phyloP scores from a whole-genome alignment of 2,329 filamentous ascomycete species.

The Fusarium luffae region DNA sequence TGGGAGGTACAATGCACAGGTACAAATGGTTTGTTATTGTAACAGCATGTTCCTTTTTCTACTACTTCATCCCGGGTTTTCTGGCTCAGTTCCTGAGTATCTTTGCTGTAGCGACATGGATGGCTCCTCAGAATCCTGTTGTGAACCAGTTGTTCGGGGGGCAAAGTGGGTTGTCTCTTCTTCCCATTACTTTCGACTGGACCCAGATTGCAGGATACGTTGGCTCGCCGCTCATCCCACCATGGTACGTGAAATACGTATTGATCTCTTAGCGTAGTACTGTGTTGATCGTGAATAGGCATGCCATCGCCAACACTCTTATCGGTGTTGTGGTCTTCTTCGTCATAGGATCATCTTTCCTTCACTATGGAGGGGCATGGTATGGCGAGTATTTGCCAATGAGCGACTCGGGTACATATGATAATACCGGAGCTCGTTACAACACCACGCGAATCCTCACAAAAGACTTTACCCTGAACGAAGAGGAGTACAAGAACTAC shows the following conservation, averaged over 20 bases:
- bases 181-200: slow-evolving; percentile 83
- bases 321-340: slow-evolving; percentile 75
- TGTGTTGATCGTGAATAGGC: slow-evolving; percentile 53
- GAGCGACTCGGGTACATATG: slow-evolving; percentile 75
- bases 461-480: slow-evolving; percentile 69
- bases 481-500: slow-evolving; percentile 72
- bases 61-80: slow-evolving; percentile 77
- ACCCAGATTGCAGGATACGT: slow-evolving; percentile 76
- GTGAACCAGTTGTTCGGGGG: slow-evolving; percentile 81
- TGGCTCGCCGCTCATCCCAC: slow-evolving; percentile 74
- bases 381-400: slow-evolving; percentile 74
- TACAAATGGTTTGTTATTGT: slow-evolving; percentile 73
- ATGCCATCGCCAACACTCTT: slow-evolving; percentile 78
- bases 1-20: slow-evolving; percentile 73
- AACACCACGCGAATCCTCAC: slow-evolving; percentile 73
- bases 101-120: slow-evolving; percentile 78
- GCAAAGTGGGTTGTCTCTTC: slow-evolving; percentile 71
- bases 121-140: slow-evolving; percentile 73
- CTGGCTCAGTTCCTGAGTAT: slow-evolving; percentile 76
- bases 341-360: slow-evolving; percentile 65
- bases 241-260: slow-evolving; percentile 61
- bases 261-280: neutral
- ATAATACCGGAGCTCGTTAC: slow-evolving; percentile 74
- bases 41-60: slow-evolving; percentile 67
- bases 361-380: slow-evolving; percentile 76